Evolutionary conservation across 495 filamentous ascomycete genomes (phyloP).

Genomic region (Aspergillus coremiiformis): DNA sequence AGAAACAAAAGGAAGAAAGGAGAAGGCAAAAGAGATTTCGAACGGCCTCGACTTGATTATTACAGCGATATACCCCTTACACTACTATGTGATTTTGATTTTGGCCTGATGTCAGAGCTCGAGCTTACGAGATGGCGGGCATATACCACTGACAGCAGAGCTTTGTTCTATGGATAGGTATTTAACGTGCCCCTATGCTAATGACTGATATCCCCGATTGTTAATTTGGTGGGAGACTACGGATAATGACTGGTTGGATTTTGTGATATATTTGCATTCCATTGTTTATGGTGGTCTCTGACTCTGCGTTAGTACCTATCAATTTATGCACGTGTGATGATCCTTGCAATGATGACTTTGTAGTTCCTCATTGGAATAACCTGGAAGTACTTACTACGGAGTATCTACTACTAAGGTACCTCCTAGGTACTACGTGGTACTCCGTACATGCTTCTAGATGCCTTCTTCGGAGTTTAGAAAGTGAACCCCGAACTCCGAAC

Average conservation of each 20-base stretch:
- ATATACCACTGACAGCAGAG: conserved; percentile 9
- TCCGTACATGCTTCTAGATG: background rate
- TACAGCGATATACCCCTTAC: conserved; percentile 23
- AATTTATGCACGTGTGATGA: background rate
- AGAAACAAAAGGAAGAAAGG: background rate
- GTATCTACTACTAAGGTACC: too few relatives aligned
- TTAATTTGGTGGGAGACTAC: conserved; percentile 19
- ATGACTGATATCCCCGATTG: conserved; percentile 14
- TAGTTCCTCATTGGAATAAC: background rate
- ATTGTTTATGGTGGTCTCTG: too few relatives aligned
- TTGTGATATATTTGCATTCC: conserved; percentile 2
- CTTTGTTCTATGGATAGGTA: conserved; percentile 8
- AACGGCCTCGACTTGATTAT: conserved; percentile 5
- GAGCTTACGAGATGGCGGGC: background rate
- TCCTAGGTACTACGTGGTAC: too few relatives aligned
- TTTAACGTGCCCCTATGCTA: conserved; percentile 5
- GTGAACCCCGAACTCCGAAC: too few relatives aligned
- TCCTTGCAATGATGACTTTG: background rate
- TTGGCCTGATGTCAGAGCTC: conserved; percentile 7
- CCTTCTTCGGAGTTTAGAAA: too few relatives aligned
- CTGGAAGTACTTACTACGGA: background rate
- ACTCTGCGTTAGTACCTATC: too few relatives aligned
- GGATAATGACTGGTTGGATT: conserved; percentile 1
- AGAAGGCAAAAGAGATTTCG: background rate
- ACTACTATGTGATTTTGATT: conserved; percentile 15